phyloP scores from a whole-genome alignment of 73 alveolate genomes.

The Effrenium voratum region DNA sequence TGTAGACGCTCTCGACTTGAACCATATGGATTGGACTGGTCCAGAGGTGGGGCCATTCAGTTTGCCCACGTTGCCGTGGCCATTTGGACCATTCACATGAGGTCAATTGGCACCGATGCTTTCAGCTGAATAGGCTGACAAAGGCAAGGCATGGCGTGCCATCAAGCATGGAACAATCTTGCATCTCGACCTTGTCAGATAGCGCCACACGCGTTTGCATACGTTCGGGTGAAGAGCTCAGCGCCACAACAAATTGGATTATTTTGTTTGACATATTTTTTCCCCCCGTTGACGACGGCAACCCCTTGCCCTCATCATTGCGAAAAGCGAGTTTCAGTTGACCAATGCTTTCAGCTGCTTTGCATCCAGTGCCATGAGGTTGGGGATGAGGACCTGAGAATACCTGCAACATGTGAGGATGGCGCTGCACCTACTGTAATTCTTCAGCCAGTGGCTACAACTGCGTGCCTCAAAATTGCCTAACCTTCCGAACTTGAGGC shows the following conservation, averaged over 20 bases:
- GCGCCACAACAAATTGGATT: too few species aligned
- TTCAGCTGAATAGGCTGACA: constrained; percentile 70
- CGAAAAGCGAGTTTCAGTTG: too few species aligned
- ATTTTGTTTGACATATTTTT: too few species aligned
- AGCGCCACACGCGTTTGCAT: constrained; percentile 82
- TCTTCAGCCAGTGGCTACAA: neutral
- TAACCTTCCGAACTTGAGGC: too few species aligned
- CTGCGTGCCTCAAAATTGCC: neutral
- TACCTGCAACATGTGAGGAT: constrained; percentile 68
- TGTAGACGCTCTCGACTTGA: constrained; percentile 80
- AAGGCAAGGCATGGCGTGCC: neutral
- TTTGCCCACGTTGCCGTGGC: neutral
- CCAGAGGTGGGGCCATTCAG: neutral
- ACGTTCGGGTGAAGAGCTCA: constrained; percentile 46
- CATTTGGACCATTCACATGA: neutral
- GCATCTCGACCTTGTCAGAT: neutral
- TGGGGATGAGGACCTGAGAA: constrained; percentile 82
- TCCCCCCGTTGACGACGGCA: too few species aligned
- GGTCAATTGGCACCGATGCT: constrained; percentile 85
- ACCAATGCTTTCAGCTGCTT: too few species aligned
- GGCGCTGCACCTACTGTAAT: neutral
- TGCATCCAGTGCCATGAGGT: too few species aligned
- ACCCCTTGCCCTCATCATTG: too few species aligned
- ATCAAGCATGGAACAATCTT: neutral
- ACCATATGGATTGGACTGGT: constrained; percentile 67